Conservation (phyloP, 225 moss, liverwort and hornwort genomes). For the Neckera pumila region DNA sequence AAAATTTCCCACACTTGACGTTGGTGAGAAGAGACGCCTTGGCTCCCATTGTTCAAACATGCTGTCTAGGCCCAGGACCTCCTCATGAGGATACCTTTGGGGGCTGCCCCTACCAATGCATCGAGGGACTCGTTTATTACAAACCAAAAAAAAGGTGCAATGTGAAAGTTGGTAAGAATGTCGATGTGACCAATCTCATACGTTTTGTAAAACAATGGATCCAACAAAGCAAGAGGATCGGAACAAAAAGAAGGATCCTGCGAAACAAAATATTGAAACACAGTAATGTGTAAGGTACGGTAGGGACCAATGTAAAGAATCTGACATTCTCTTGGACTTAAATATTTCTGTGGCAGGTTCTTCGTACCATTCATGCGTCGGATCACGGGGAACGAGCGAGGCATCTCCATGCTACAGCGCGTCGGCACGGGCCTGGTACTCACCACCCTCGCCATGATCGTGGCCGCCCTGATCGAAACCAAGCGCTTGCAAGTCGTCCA, state of each 20-base stretch:
- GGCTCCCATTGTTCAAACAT: not conserved
- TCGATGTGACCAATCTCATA: not conserved
- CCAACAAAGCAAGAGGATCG: not conserved
- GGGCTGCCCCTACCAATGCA: not conserved
- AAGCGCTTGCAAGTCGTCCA: slow-evolving; percentile 7
- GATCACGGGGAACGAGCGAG: slow-evolving; percentile 20
- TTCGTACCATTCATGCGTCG: slow-evolving; percentile 18
- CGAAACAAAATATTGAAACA: not conserved
- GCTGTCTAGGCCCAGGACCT: not conserved
- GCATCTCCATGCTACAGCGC: slow-evolving; percentile 40
- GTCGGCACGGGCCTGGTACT: slow-evolving; percentile 23
- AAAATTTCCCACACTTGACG: not conserved
- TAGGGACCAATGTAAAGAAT: not conserved
- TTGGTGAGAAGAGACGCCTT: not conserved
- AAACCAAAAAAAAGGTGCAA: not conserved
- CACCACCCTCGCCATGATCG: slow-evolving; percentile 2
- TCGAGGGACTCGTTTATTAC: not conserved
- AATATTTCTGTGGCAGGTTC: not conserved
- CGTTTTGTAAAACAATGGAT: not conserved
- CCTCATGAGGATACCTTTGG: not conserved
- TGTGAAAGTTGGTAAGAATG: not conserved
- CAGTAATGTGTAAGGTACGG: not conserved
- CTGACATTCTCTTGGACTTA: not conserved
- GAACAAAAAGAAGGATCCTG: not conserved
- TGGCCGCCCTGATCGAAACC: slow-evolving; percentile 15